phyloP scores from a whole-genome alignment of 2,329 filamentous ascomycete genomes.

The Fusarium anthophilum region DNA sequence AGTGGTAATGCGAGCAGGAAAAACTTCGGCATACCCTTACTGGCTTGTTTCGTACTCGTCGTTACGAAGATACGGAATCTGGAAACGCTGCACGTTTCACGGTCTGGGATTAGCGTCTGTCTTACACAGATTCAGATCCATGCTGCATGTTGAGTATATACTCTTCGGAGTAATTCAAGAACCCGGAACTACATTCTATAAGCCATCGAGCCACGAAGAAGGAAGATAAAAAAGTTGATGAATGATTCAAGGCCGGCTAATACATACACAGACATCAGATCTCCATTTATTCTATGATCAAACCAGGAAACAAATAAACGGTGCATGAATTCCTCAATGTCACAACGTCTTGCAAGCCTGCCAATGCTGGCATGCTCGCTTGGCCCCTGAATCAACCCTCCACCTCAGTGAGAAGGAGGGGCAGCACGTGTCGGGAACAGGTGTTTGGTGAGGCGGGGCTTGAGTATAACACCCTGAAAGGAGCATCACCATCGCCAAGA shows the following conservation, averaged over 20 bases:
- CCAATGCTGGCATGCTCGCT: neutral
- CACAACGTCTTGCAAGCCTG: neutral
- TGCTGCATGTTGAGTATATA: neutral
- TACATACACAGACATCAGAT: neutral
- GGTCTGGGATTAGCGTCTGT: neutral
- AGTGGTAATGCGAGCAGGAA: neutral
- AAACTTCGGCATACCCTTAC: neutral
- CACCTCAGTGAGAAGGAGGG: conserved; percentile 24
- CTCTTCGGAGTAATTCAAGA: conserved; percentile 8
- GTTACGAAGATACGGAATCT: neutral
- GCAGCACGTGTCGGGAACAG: conserved; percentile 24
- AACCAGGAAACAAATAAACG: neutral
- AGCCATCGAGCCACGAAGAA: neutral
- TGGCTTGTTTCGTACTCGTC: conserved; percentile 9
- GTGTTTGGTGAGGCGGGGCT: conserved; percentile 25
- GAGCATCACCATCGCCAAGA: neutral
- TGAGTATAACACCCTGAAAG: conserved; percentile 12
- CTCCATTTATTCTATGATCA: neutral
- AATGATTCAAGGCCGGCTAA: neutral
- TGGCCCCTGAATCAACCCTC: conserved; percentile 28
- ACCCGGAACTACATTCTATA: neutral
- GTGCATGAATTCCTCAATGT: neutral
- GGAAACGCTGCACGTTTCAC: conserved; percentile 25
- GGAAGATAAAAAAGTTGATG: neutral
- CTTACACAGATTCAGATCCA: conserved; percentile 3